Evolutionary conservation across 768 basidiomycete genomes (phyloP).

Genomic region (Pisolithus orientalis): DNA sequence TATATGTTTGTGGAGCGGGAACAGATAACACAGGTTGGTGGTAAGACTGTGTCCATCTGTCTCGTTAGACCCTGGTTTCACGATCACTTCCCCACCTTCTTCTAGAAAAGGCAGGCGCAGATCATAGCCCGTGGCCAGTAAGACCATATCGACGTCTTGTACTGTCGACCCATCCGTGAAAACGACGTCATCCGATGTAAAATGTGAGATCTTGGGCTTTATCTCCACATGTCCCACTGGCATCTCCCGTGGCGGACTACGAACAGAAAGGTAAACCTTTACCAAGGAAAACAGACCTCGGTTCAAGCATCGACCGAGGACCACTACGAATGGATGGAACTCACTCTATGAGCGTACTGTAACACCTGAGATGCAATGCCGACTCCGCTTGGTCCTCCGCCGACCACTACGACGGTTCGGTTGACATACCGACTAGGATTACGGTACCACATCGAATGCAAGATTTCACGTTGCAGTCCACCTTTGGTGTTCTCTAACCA

Average conservation of each 20-base stretch:
- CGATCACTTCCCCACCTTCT: conserved; percentile 17
- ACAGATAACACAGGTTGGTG: conserved; percentile 50
- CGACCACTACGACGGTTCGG: conserved; percentile 43
- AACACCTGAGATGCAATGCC: conserved; percentile 42
- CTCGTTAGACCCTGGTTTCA: conserved; percentile 11
- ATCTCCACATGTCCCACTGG: conserved; percentile 17
- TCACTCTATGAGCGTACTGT: conserved; percentile 36
- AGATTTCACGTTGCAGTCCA: conserved; percentile 30
- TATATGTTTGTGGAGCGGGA: conserved; percentile 48
- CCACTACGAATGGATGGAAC: background rate
- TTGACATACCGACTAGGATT: conserved; percentile 37
- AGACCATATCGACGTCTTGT: conserved; percentile 37
- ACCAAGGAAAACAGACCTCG: background rate
- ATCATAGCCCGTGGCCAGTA: conserved; percentile 54
- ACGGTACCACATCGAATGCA: conserved; percentile 52
- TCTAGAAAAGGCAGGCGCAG: conserved; percentile 44
- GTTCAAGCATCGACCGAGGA: no score
- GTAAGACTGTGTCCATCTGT: conserved; percentile 25
- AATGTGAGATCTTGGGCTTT: conserved; percentile 44
- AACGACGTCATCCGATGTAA: conserved; percentile 37
- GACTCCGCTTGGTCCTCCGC: conserved; percentile 40
- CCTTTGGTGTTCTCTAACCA: conserved; percentile 35
- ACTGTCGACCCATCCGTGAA: conserved; percentile 42
- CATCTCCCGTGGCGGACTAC: conserved; percentile 14
- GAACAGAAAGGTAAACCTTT: conserved; percentile 33